Evolutionary conservation across 2,329 filamentous ascomycete species (phyloP), one percentile per base, ranked within the genome.

Genomic region (Parafenestella ontariensis): DNA sequence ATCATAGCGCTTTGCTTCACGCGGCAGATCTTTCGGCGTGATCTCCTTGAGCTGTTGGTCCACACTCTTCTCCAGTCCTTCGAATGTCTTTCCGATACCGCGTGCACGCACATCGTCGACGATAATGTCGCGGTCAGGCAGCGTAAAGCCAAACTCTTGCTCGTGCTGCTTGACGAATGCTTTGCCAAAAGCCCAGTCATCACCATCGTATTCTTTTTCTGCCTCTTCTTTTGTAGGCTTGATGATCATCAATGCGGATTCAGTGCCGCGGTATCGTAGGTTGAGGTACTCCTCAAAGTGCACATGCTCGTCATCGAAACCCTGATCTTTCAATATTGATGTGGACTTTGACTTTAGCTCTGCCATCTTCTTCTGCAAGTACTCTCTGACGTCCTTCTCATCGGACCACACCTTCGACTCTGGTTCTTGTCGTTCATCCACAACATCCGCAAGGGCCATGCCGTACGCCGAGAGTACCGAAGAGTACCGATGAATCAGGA

Each of bases 211-310:
- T 13, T 83, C 78, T 34, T 83, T 81, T 54, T 85, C 77, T 0
- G 82, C 82, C 52, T 91, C 87, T 46, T 87, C 83, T 33, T 82
- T 77, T 2, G 76, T 83, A 0, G 92, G 91, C 74, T 89, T 91
- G 60, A 95, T 78, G 43, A 96, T 86, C 92, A 96, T 97, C 37
- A 96, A 82, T 0, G 92, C 91, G 7, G 92, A 96, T 71, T 96
- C 92, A 0, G 92, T 96, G 10, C 92, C 92, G 31, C 91, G 86
- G 69, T 96, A 96, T 52, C 93, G 83, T 88, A 97, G 92, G 72
- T 97, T 96, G 52, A 98, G 85, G 69, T 96, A 97, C 71, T 96
- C 90, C 72, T 96, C 92, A 68, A 94, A 96, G 0, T 87, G 83
- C 21, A 96, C 90, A 28, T 91, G 86, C 5, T 84, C 78, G 39